These are phyloP conservation scores for Kluyveromyces siamensis DNA, from an alignment of 805 yeast genomes.

Conservation along the genomic window DNA sequence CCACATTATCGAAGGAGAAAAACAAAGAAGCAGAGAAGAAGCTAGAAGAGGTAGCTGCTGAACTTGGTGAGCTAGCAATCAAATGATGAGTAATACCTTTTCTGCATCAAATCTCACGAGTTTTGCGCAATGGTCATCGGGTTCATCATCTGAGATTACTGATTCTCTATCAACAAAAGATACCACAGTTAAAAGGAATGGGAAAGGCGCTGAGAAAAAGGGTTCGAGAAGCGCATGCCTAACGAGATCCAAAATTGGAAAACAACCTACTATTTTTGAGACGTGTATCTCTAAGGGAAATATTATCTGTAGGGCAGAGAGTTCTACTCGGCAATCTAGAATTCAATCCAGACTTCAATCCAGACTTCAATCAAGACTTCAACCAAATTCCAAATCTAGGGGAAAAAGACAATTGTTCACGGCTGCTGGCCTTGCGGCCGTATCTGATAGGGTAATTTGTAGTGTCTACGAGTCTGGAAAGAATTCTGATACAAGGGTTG, in stretches of 20 bases:
- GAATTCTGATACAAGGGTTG: slow-evolving; percentile 26
- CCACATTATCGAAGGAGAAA: neutral
- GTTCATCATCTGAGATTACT: neutral
- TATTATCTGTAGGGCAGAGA: neutral
- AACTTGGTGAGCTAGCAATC: neutral
- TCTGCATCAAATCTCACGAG: neutral
- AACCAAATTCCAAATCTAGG: neutral
- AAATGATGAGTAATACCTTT: neutral
- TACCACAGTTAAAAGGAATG: neutral
- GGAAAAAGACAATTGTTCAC: neutral
- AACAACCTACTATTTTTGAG: neutral
- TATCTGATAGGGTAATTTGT: slow-evolving; percentile 16
- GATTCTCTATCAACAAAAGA: neutral
- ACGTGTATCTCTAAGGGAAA: neutral
- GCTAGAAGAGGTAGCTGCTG: neutral
- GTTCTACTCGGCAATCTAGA: neutral
- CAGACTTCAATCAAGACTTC: neutral
- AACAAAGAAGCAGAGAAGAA: neutral
- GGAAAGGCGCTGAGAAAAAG: neutral
- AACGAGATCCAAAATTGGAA: neutral
- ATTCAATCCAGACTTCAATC: neutral
- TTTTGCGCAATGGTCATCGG: neutral
- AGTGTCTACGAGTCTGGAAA: slow-evolving; percentile 22
- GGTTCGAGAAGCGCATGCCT: neutral
- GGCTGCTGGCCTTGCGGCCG: neutral